Conservation (phyloP, 2,329 filamentous ascomycete genomes). For the Verticillium nonalfalfae region DNA sequence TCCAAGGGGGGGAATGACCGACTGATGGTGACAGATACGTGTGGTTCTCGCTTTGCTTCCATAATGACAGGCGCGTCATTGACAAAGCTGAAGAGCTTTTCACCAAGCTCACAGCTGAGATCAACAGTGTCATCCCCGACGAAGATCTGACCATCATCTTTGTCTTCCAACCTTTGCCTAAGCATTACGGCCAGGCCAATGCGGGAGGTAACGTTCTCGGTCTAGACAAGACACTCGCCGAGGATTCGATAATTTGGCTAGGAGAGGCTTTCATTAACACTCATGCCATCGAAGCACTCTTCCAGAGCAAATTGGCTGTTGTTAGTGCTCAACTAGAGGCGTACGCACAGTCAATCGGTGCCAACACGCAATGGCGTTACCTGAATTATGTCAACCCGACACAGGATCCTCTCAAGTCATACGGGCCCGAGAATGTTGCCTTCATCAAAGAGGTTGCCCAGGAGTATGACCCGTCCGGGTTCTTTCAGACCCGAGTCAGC, state of each 20-base stretch:
- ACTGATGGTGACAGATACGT: background rate
- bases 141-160: conserved; percentile 9
- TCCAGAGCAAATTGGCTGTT: conserved; percentile 20
- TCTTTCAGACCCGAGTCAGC: conserved; percentile 26
- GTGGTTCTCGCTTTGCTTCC: conserved; percentile 4
- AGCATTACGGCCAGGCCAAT: conserved; percentile 3
- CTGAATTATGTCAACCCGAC: conserved; percentile 26
- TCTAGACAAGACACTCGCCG: background rate
- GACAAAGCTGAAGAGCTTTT: conserved; percentile 5
- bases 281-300: conserved; percentile 17
- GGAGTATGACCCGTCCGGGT: conserved; percentile 23
- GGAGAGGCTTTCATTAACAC: conserved; percentile 10
- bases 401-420: conserved; percentile 19
- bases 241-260: background rate
- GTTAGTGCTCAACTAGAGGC: conserved; percentile 20
- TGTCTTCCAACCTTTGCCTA: conserved; percentile 6
- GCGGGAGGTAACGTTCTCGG: conserved; percentile 6
- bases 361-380: conserved; percentile 22
- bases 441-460: conserved; percentile 18
- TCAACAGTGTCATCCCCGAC: background rate
- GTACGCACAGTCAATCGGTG: conserved; percentile 8
- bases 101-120: background rate
- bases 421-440: conserved; percentile 22
- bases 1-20: too few species aligned
- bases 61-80: conserved; percentile 1